phyloP scores from a whole-genome alignment of 1,139 yeast species.

The Lodderomyces metapsilosis region DNA sequence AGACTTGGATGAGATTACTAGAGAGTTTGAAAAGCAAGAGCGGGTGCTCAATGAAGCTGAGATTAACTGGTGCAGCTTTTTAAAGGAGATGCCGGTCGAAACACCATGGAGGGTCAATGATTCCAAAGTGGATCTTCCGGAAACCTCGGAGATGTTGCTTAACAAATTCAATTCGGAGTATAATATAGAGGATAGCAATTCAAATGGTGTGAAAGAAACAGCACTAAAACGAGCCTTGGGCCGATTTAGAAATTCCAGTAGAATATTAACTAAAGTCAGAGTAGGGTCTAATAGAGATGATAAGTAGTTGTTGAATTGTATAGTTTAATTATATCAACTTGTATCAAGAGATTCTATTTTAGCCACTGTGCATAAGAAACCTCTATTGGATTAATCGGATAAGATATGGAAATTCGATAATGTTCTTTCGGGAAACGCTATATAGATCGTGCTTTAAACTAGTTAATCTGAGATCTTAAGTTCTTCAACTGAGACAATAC shows the following conservation, averaged over 20 bases:
- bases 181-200: neutral
- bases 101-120: neutral
- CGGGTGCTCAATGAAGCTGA: conserved; percentile 10
- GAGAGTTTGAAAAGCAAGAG: conserved; percentile 14
- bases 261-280: neutral
- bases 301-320: neutral
- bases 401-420: neutral
- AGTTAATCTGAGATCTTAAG: conserved; percentile 23
- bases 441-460: no score
- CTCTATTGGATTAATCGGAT: no score
- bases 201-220: neutral
- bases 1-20: conserved; percentile 21
- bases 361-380: no score
- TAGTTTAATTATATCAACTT: conserved; percentile 2
- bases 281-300: conserved; percentile 1
- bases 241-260: conserved; percentile 5
- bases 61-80: conserved; percentile 10
- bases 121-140: conserved; percentile 8
- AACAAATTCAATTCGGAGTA: conserved; percentile 7
- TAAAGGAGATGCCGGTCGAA: conserved; percentile 6
- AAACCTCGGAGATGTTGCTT: conserved; percentile 12
- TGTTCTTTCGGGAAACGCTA: no score
- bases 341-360: no score
- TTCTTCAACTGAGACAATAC: conserved; percentile 66
- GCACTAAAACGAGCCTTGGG: conserved; percentile 2